A percentile compares a stretch with the other conserved stretches of the same genome.
Evolutionary conservation across 192 early-diverging fungal genomes (phyloP).

Genomic region (Backusella liffmaniae): DNA sequence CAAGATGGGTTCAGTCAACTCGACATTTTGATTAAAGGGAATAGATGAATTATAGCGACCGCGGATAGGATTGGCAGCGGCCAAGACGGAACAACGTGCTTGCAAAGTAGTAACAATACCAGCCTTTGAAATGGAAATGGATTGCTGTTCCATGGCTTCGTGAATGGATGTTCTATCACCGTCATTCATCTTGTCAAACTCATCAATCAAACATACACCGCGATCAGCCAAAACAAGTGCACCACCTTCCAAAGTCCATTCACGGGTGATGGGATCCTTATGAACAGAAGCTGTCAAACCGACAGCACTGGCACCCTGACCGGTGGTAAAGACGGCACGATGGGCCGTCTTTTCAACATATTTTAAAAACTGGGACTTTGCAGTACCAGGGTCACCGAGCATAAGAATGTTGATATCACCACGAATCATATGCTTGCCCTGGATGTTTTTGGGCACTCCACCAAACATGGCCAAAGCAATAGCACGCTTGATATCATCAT

Average conservation of each 20-base stretch:
- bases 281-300: constrained; percentile 83
- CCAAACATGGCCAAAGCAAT: constrained; percentile 94
- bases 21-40: constrained; percentile 95
- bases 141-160: constrained; percentile 92
- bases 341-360: constrained; percentile 84
- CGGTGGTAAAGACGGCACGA: constrained; percentile 83
- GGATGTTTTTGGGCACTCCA: constrained; percentile 92
- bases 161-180: constrained; percentile 92
- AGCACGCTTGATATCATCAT: constrained; percentile 95
- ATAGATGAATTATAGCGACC: constrained; percentile 88
- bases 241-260: constrained; percentile 90
- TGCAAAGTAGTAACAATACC: constrained; percentile 86
- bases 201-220: constrained; percentile 85
- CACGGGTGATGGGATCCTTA: constrained; percentile 82
- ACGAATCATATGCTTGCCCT: constrained; percentile 91
- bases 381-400: constrained; percentile 87
- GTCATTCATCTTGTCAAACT: constrained; percentile 93
- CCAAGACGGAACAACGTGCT: constrained; percentile 79
- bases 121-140: constrained; percentile 85
- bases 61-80: constrained; percentile 82
- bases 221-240: constrained; percentile 86
- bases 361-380: constrained; percentile 86
- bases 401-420: constrained; percentile 98
- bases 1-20: constrained; percentile 97
- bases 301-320: constrained; percentile 83